A percentile compares a stretch with the other conserved stretches of the same genome.
phyloP scores from a whole-genome alignment of 805 yeast genomes.

The Monosporozyma unispora region DNA sequence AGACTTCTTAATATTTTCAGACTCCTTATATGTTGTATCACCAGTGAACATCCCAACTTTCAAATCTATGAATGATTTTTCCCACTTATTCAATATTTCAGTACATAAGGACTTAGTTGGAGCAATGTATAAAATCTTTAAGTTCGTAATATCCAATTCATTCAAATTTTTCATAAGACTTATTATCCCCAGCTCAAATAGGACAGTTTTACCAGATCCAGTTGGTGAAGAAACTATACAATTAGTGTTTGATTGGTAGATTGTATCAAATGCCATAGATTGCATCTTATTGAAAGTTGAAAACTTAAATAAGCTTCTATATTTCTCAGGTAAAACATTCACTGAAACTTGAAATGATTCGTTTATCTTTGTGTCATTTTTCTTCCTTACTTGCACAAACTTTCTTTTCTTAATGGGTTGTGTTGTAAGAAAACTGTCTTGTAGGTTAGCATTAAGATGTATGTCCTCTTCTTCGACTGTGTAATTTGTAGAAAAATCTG shows the following conservation, averaged over 20 bases:
- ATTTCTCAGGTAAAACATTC: conserved; percentile 32
- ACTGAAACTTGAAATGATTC: not conserved
- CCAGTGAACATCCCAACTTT: conserved; percentile 46
- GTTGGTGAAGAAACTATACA: conserved; percentile 48
- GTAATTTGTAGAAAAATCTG: conserved; percentile 2
- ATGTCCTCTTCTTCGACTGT: conserved; percentile 11
- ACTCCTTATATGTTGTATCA: conserved; percentile 40
- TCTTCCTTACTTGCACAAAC: not conserved
- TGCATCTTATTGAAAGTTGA: conserved; percentile 41
- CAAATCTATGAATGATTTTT: conserved; percentile 33
- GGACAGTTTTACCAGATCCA: conserved; percentile 51
- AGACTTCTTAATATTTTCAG: conserved; percentile 39
- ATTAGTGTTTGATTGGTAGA: conserved; percentile 33
- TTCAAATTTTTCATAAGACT: conserved; percentile 21
- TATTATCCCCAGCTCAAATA: conserved; percentile 45
- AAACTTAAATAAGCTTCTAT: conserved; percentile 18
- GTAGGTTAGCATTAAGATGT: conserved; percentile 2
- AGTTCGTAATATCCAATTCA: conserved; percentile 9
- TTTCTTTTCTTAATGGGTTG: not conserved
- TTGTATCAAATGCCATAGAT: conserved; percentile 32
- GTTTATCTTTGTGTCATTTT: not conserved
- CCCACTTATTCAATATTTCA: conserved; percentile 43
- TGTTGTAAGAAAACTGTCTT: not conserved
- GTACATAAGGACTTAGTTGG: conserved; percentile 52
- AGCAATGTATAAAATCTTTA: conserved; percentile 41